Base-by-base conservation (phyloP, 2,329 filamentous ascomycete species). In the Fusarium sp. region DNA sequence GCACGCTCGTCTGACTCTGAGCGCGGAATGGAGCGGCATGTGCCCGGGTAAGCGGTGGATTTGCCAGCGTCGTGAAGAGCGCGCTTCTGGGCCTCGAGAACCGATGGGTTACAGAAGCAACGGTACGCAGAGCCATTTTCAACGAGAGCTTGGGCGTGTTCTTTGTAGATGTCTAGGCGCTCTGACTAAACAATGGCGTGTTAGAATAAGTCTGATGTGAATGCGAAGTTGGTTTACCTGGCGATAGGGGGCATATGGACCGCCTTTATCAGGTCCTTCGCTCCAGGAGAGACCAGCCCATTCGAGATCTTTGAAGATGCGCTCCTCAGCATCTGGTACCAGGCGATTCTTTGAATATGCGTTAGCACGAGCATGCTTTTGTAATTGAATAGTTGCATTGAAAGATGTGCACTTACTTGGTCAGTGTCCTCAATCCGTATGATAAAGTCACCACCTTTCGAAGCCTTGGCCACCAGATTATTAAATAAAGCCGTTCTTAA, bases 391-490 rank as follows among this genome's bases (percentile, higher is more conserved):
- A 13, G 5, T 10, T 24, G 12, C 10, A 41, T 12, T 7, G 35
- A 47, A 12, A 28, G 6, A 19, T 6, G n/a, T 22, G 13, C 41
- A 50, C 82, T 67, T 77, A 93, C 91, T 83, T 92, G 91, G 77
- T 98, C 95, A 5, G 95, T 99, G 75, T 99, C 95, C 79, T 99
- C 95, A 63, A 99, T 88, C 9, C 95, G 88, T 45, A 99, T 79
- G 10, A 99, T 78, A 71, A 99, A 99, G 74, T 96, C 90, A 7
- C 95, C 95, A 5, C 90, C 89, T 3, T 72, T 72, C 0, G 95
- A 97, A 3, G 90, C 87, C 71, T 89, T 91, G 1, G 95, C 93
- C n/a, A 96, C 83, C 5, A 99, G 80, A 68, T 94, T 97, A 72
- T 97, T 98, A 80, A 93, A 98, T n/a, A 99, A 78, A 0, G 96